Base-by-base conservation (phyloP, 1,139 yeast species). In the Kluyveromyces marxianus region DNA sequence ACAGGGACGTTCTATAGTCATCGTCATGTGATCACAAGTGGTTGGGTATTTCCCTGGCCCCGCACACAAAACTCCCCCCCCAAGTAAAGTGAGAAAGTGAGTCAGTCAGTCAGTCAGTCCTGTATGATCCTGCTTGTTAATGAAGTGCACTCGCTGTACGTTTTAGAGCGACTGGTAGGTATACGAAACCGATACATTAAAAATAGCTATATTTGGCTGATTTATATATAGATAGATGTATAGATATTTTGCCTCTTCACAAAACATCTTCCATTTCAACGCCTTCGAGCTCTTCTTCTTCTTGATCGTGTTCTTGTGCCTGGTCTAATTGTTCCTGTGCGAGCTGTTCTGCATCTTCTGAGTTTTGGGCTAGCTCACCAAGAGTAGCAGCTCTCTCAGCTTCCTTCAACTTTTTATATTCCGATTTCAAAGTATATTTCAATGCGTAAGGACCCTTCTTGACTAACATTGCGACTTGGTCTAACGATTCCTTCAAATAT, bases 391-490 rank as follows among this genome's bases (percentile, higher is more conserved):
- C 83, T 63, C 87, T 75, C 63, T 83, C 92, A 21, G 81, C 87
- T 57, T 83, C 90, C 58, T 87, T 77, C 59, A 82, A 72, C 60
- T 82, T 82, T 67, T 83, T 86, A 67, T 86, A 92, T 67, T 92
- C 98, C 5, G 90, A 92, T 68, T 86, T 87, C 60, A 92, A 71
- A 47, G 89, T 83, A 68, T 90, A 92, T 66, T 87, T 90, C 61
- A 90, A 76, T 1, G 97, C 95, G 62, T 90, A 90, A 0, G 98
- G 97, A 25, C 99, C 99, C 65, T 88, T 88, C 62, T 92, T 89
- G 57, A 86, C 90, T 59, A 92, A 74, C 39, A 79, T 77, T 1
- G 98, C 98, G 62, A 92, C 88, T 42, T 86, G 80, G 50, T 92
- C 98, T 45, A 92, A 71, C 45, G 92, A 85, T 62, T 90, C 97